Evolutionary conservation across 495 filamentous ascomycete genomes (phyloP), one percentile per base, ranked within the genome.

Genomic region (Neurospora sp.): DNA sequence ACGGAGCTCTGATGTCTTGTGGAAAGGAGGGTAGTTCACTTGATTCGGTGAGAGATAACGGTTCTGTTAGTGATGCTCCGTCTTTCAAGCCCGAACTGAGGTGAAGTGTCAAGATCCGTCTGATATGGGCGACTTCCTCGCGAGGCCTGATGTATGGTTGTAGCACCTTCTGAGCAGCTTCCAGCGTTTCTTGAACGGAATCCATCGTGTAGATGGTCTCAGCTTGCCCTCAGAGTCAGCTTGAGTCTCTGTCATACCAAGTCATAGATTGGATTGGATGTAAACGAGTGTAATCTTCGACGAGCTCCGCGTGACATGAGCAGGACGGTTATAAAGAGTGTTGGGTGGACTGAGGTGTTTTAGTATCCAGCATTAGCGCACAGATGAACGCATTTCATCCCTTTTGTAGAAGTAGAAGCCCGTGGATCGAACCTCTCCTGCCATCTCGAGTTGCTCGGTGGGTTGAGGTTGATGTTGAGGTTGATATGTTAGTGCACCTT

Each of bases 81-180:
- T 79, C 75, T 14, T 76, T 69, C 48, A 83, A 44, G 42, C 78
- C 79, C 35, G 81, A 79, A 20, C 78, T 76, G 11, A 86, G 79
- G 70, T 83, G 81, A 12, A 79, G 73, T 18, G 83, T 79, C 22
- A 86, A 70, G 14, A 85, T 76, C 42, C 81, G 82, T 69, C 85
- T 73, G 22, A 86, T 83, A 22, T 80, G 78, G 5, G 78, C 75
- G 8, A 75, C 81, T 69, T 87, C 84, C 61, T 86, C 82, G 12
- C 85, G 79, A 35, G 76, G 77, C 48, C 79, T 82, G 53, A 85
- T 75, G 70, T 83, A 86, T 3, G 81, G 81, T 11, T 74, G 76
- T 39, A 84, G 73, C 0, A 77, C 73, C 42, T 75, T 75, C 42
- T 81, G 77, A 7, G 82, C 77, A 16, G 42, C 44, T 20, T 75